Conservation (phyloP, 192 early-diverging fungal genomes). For the Jimgerdemannia lactiflua region DNA sequence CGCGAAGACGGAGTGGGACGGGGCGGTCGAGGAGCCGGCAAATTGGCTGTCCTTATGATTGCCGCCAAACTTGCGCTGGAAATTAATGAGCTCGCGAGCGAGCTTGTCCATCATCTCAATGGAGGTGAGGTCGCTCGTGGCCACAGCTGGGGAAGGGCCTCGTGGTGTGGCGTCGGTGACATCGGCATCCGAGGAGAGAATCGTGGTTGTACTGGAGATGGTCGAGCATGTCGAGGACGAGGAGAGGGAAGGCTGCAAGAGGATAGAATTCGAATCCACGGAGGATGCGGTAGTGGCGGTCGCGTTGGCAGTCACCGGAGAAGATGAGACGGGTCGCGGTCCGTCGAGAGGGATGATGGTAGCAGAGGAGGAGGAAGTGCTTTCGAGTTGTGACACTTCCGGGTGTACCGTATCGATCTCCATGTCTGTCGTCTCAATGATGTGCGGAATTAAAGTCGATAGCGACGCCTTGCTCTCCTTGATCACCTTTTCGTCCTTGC, state of each 20-base stretch:
- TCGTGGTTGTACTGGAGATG: not conserved
- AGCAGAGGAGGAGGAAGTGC: not conserved
- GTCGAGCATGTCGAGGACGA: not conserved
- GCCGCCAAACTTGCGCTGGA: slow-evolving; percentile 46
- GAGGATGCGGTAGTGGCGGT: not conserved
- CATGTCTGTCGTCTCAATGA: not conserved
- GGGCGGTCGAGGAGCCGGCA: too few relatives aligned
- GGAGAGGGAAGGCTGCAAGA: not conserved
- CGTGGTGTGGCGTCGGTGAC: not conserved
- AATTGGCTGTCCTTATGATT: slow-evolving; percentile 1
- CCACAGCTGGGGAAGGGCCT: not conserved
- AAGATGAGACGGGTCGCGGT: not conserved
- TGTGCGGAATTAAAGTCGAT: not conserved
- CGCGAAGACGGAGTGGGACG: too few relatives aligned
- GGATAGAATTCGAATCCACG: not conserved
- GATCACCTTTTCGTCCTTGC: too few relatives aligned
- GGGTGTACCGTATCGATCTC: not conserved
- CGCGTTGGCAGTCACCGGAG: not conserved
- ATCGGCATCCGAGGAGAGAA: not conserved
- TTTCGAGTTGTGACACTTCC: not conserved
- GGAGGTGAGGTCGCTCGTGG: slow-evolving; percentile 8
- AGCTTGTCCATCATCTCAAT: slow-evolving; percentile 52
- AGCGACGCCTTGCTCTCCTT: too few relatives aligned
- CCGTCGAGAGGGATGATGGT: not conserved
- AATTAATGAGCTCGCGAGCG: slow-evolving; percentile 48